These are phyloP conservation scores for Phyllosticta ampelicida DNA, from an alignment of 2,329 filamentous ascomycete genomes.

Conservation along the genomic window DNA sequence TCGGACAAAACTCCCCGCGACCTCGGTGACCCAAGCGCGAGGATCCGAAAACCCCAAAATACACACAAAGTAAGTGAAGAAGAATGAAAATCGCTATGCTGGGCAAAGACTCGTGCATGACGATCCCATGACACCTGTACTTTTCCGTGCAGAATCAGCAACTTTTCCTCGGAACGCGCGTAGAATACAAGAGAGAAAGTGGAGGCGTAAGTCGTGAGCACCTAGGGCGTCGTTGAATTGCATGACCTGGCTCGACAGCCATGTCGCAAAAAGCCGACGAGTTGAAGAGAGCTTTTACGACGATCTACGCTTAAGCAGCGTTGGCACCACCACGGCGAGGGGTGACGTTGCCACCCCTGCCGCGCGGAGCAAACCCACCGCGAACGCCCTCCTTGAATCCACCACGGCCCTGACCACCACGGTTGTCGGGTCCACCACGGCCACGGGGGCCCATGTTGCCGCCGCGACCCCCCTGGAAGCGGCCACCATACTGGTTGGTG, in stretches of 20 bases:
- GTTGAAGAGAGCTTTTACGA: neutral
- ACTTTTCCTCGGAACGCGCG: constrained; percentile 9
- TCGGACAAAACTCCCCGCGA: neutral
- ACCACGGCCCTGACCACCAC: constrained; percentile 53
- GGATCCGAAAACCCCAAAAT: neutral
- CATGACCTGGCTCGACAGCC: neutral
- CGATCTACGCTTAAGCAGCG: constrained; percentile 19
- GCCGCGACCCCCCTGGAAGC: constrained; percentile 25
- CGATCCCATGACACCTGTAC: constrained; percentile 8
- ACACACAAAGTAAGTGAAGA: constrained; percentile 8
- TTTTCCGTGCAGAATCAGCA: constrained; percentile 12
- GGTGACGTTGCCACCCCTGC: constrained; percentile 18
- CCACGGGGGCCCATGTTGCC: constrained; percentile 39
- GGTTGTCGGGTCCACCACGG: constrained; percentile 51
- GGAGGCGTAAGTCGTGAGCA: constrained; percentile 11
- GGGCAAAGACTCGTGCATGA: constrained; percentile 9
- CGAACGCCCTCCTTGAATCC: constrained; percentile 62
- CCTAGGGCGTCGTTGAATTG: constrained; percentile 5
- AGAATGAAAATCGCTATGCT: constrained; percentile 12
- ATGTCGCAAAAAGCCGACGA: constrained; percentile 6
- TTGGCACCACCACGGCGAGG: constrained; percentile 46
- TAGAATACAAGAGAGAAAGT: constrained; percentile 12
- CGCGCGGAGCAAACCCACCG: constrained; percentile 48
- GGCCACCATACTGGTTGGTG: constrained; percentile 24
- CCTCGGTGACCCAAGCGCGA: constrained; percentile 6